Evolutionary conservation across 2,329 filamentous ascomycete species (phyloP), one percentile per base, ranked within the genome.

Genomic region (Colletotrichum sp.): DNA sequence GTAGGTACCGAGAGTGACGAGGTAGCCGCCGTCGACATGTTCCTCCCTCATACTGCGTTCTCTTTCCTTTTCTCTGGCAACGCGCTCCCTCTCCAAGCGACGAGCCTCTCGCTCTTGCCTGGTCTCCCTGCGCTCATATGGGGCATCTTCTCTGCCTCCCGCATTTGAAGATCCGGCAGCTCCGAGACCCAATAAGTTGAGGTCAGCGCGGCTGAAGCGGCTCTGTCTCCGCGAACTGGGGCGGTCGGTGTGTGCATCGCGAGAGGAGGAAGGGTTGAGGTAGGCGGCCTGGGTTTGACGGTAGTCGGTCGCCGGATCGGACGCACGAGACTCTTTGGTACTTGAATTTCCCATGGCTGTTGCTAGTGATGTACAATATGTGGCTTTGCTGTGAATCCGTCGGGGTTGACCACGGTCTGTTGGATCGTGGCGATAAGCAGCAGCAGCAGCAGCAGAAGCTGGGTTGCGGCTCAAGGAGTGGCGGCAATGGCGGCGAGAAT

Each of bases 1-100:
- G 82, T 99, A 99, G 66, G 96, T 95, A 44, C 97, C 97, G 82
- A 98, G 92, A 0, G 97, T 99, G 36, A 99, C 97, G 64, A 99
- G 87, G 86, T 94, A 99, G 26, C 97, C 97, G 24, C 97, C 97
- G 84, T 99, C 97, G 5, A 99, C 94, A 83, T 96, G 92, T 83
- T 99, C 97, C 80, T 98, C 96, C 78, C 90, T 93, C 87, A 99
- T 92, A 82, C 97, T 99, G 79, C 94, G 91, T 84, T 98, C 96
- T 64, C 97, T 92, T 84, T 99, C 97, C 83, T 95, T 95, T 59
- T 94, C 86, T 74, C 97, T 90, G 49, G 91, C 89, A 18, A 90
- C 88, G 62, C 95, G 92, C 84, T 99, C 96, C 81, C 93, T 94
- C 84, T 98, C 96, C 71, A 95, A 87, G 78, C 94, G 94, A 78